Percentiles rank a stretch among this genome's conserved stretches.
Conservation (phyloP, 192 early-diverging fungal genomes). For the Podila horticola region DNA sequence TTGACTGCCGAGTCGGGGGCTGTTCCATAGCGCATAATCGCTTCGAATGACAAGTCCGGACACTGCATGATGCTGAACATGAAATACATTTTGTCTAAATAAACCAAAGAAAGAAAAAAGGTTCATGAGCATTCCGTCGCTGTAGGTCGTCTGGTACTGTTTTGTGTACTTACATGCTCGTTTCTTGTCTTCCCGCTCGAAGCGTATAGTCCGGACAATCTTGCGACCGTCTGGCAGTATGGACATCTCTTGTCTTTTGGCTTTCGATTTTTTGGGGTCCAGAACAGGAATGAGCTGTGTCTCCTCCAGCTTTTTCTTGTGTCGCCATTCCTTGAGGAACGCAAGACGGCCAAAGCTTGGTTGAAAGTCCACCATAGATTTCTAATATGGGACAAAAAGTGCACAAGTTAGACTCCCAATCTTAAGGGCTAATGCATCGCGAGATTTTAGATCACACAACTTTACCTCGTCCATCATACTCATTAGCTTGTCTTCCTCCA, state of each 20-base stretch:
- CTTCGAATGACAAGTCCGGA: slow-evolving; percentile 64
- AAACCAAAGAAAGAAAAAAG: background rate
- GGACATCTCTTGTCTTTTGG: slow-evolving; percentile 54
- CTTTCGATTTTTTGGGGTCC: slow-evolving; percentile 60
- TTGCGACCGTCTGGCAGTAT: slow-evolving; percentile 66
- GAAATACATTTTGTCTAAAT: slow-evolving; percentile 65
- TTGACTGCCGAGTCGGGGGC: slow-evolving; percentile 70
- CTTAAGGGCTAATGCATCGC: background rate
- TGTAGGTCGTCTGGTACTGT: too few species aligned
- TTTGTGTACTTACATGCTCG: slow-evolving; percentile 32
- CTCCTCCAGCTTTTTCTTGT: slow-evolving; percentile 65
- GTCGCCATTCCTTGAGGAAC: slow-evolving; percentile 76
- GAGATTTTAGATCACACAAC: background rate
- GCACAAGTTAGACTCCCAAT: background rate
- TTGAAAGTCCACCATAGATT: slow-evolving; percentile 66
- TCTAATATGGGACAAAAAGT: slow-evolving; percentile 14
- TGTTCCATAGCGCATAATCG: slow-evolving; percentile 75
- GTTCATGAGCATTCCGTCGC: too few species aligned
- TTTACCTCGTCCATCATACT: slow-evolving; percentile 75
- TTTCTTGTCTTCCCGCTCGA: slow-evolving; percentile 62
- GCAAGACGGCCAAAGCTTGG: slow-evolving; percentile 77
- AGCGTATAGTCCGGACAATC: slow-evolving; percentile 77
- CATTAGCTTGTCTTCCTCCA: slow-evolving; percentile 75
- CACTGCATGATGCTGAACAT: slow-evolving; percentile 68
- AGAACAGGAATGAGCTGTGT: slow-evolving; percentile 59